Base-by-base conservation (phyloP, 2,329 filamentous ascomycete genomes). In the Stachybotrys elegans region DNA sequence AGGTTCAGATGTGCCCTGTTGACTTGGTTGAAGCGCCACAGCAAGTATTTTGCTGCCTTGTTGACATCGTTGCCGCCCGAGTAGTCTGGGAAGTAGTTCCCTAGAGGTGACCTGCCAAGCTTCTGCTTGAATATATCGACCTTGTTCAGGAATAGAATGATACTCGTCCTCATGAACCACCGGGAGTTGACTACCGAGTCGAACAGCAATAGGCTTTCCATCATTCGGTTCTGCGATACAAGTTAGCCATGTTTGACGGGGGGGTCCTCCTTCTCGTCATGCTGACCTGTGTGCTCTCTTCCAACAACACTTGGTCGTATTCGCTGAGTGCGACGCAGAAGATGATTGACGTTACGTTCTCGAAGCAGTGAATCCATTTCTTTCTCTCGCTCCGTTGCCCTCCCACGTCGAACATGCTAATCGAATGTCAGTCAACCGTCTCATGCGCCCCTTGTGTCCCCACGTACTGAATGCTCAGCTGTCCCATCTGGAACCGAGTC, bases 341-440 rank as follows among this genome's bases (percentile, higher is more conserved):
- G 55, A 98, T 98, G 66, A 98, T 98, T 4, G 93, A 97, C 35
- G 93, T 98, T 58, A 98, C 93, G 58, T 97, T 97, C 67, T 98
- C 93, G 66, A 98, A 98, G 72, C 93, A 98, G 70, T 98, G 93
- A 62, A 98, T 98, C 93, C 93, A 98, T 72, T 98, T 98, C 75
- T 98, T 98, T 50, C 93, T 81, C 69, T 98, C 93, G 66, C 92
- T 97, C 62, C 93, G 78, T 69, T 98, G 93, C 20, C 93, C 93
- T 50, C 93, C 93, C 5, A 98, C 93, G 65, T 98, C 93, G 62
- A 98, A 98, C 93, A 98, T 98, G 72, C 92, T 97, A 61, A n/a
- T n/a, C n/a, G n/a, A n/a, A n/a, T n/a, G n/a, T n/a, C n/a, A n/a
- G n/a, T n/a, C n/a, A n/a, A n/a, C n/a, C n/a, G n/a, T n/a, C n/a